phyloP scores from a whole-genome alignment of 768 basidiomycete species.

The Trichaptum fuscoviolaceum region DNA sequence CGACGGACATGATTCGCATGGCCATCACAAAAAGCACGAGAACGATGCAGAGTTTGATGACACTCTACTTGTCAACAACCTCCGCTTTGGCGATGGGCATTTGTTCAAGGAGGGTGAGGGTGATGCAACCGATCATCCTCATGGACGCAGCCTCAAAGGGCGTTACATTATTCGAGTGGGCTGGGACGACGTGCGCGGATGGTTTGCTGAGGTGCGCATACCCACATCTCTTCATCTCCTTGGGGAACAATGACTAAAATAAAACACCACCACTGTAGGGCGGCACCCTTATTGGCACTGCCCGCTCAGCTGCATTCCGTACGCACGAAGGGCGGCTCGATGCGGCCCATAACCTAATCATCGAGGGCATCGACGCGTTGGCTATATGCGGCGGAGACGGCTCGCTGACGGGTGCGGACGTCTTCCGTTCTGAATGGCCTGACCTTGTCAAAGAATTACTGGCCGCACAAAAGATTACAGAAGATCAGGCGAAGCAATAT shows the following conservation, averaged over 20 bases:
- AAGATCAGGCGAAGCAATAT: slow-evolving; percentile 64
- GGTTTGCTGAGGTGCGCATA: slow-evolving; percentile 74
- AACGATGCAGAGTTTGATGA: slow-evolving; percentile 22
- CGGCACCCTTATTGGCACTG: slow-evolving; percentile 95
- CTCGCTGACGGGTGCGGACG: slow-evolving; percentile 91
- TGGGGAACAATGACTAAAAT: neutral
- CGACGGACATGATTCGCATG: slow-evolving; percentile 12
- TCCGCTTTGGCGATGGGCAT: slow-evolving; percentile 79
- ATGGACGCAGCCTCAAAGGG: slow-evolving; percentile 76
- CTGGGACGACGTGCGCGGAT: slow-evolving; percentile 96
- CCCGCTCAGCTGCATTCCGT: slow-evolving; percentile 78
- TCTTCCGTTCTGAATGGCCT: slow-evolving; percentile 94
- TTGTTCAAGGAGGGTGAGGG: slow-evolving; percentile 67
- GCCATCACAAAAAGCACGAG: slow-evolving; percentile 9
- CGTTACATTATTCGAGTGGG: slow-evolving; percentile 93
- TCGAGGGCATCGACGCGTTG: slow-evolving; percentile 95
- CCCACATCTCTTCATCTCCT: neutral
- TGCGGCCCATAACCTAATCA: slow-evolving; percentile 88
- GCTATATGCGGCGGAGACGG: slow-evolving; percentile 98
- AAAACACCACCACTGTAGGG: slow-evolving; percentile 44
- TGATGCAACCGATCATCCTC: slow-evolving; percentile 58
- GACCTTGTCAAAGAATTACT: slow-evolving; percentile 66
- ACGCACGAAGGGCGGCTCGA: slow-evolving; percentile 82
- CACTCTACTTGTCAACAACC: slow-evolving; percentile 53
- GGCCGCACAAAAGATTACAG: slow-evolving; percentile 64